Conservation (phyloP, 768 basidiomycete species). For the Pleurotus tuber-regium region DNA sequence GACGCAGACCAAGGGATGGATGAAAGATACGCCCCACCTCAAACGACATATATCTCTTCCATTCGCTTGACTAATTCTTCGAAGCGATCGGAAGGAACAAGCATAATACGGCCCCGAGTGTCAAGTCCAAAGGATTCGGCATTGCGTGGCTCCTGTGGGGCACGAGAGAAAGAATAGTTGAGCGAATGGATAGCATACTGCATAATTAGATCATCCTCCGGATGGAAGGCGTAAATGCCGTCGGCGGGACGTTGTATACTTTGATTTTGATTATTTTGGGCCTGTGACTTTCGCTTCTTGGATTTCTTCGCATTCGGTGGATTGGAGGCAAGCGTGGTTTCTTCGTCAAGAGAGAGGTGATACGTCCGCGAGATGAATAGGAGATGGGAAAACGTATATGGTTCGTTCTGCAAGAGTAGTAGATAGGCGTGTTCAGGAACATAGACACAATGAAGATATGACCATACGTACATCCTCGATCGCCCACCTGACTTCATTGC, state of each 20-base stretch:
- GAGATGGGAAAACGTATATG: conserved; percentile 71
- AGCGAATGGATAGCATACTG: conserved; percentile 52
- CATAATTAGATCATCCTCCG: conserved; percentile 77
- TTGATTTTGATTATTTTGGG: conserved; percentile 10
- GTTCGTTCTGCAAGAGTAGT: conserved; percentile 53
- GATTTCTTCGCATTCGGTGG: conserved; percentile 27
- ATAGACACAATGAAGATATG: conserved; percentile 3
- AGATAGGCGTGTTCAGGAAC: neutral
- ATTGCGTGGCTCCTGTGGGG: conserved; percentile 50
- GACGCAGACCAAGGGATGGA: too few species aligned
- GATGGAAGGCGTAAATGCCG: conserved; percentile 75
- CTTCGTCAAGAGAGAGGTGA: conserved; percentile 68
- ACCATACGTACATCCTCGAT: conserved; percentile 53
- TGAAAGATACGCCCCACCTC: neutral
- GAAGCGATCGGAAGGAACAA: conserved; percentile 47
- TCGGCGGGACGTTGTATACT: conserved; percentile 32
- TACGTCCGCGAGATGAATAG: conserved; percentile 80
- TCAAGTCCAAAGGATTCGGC: conserved; percentile 73
- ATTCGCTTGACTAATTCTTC: conserved; percentile 38
- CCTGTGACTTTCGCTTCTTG: conserved; percentile 38
- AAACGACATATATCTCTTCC: conserved; percentile 28
- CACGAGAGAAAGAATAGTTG: conserved; percentile 50
- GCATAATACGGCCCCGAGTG: conserved; percentile 62
- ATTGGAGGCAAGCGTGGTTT: conserved; percentile 45
- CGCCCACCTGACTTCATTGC: conserved; percentile 77